A percentile compares a stretch with the other conserved stretches of the same genome.
Conservation (phyloP, 495 filamentous ascomycete genomes). For the Aspergillus taichungensis region DNA sequence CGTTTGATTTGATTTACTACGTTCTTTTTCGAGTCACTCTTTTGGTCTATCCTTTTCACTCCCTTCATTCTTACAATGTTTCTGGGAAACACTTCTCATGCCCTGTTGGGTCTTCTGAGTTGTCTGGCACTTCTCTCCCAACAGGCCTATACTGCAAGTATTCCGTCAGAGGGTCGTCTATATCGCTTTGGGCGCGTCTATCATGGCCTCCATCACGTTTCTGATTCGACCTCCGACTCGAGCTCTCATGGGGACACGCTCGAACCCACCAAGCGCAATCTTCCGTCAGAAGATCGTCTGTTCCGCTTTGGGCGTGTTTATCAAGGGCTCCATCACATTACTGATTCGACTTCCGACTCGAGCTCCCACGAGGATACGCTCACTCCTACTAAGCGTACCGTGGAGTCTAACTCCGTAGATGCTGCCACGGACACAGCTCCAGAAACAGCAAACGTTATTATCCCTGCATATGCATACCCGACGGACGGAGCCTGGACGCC, state of each 20-base stretch:
- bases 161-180: neutral
- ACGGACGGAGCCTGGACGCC: constrained; percentile 23
- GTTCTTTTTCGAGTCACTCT: neutral
- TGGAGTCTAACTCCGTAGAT: too few relatives aligned
- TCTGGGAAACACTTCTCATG: neutral
- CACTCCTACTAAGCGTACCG: neutral
- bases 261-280: too few relatives aligned
- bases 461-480: constrained; percentile 36
- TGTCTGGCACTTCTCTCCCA: neutral
- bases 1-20: neutral
- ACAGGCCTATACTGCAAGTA: neutral
- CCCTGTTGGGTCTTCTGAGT: neutral
- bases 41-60: neutral
- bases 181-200: too few relatives aligned
- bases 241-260: too few relatives aligned
- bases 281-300: neutral
- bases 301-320: too few relatives aligned
- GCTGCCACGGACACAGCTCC: neutral
- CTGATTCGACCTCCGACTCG: neutral
- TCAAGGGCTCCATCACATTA: neutral
- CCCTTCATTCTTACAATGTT: neutral
- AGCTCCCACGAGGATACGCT: neutral
- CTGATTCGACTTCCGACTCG: neutral
- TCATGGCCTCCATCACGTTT: neutral
- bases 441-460: constrained; percentile 11